Base-by-base conservation (phyloP, 371 early-diverging fungal species). In the Lichtheimia corymbifera region DNA sequence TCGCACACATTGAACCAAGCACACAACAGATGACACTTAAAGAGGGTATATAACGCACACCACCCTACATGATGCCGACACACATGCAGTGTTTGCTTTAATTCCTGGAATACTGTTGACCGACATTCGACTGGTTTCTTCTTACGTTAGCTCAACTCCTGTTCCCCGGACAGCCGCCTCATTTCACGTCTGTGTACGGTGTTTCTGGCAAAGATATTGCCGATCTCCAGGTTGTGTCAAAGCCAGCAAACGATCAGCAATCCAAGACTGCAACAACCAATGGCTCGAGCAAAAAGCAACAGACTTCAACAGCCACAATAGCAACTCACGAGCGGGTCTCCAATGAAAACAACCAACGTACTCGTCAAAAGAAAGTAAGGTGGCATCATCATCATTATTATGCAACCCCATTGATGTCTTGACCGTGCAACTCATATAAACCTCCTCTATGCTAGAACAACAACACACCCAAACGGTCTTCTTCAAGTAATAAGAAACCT, bases 11-110 rank as follows among this genome's bases (percentile, higher is more conserved):
- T 30, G 81, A 84, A 27, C 82, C 79, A 2, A 53, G 58, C 50
- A 76, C 80, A 0, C 83, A 82, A 28, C 71, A 76, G 27, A 74
- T 85, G 65, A 82, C 83, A 50, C 63, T 87, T 5, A 79, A 79
- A 65, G 76, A 84, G 68, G 83, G 84, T 82, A 77, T 42, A 20
- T 25, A n/a, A 18, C 20, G 24, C 55, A 43, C 51, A 22, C 28
- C 35, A 35, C 35, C 35, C 35, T 35, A 35, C 35, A 58, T 17
- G 44, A 20, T 55, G 14, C 55, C 50, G 13, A 27, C 50, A 35
- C 49, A 42, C 42, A 44, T 35, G 20, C 18, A 15, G 18, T 51
- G 11, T 20, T 20, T 58, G 20, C 49, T 6, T 40, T 42, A 22
- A 30, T 27, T 44, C 20, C 27, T 50, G 47, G 59, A n/a, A 18